These are phyloP conservation scores for Vaccinium vitisidaea DNA, from an alignment of 148 eudicot species.

Conservation along the genomic window DNA sequence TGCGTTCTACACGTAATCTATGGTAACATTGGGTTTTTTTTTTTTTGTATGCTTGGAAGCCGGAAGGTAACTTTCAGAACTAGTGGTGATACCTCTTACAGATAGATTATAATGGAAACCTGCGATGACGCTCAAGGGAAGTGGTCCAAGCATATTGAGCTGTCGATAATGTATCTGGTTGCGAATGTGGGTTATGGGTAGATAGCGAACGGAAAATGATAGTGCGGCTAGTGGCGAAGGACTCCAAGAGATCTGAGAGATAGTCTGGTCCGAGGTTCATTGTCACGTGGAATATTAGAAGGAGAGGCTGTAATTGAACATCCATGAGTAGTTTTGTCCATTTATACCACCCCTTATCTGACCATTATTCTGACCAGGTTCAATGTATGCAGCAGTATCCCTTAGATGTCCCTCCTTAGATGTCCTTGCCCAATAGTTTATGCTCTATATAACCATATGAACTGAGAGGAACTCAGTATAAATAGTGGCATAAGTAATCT, in stretches of 20 bases:
- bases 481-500: background rate
- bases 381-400: background rate
- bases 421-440: background rate
- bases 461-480: background rate
- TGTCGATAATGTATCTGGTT: background rate
- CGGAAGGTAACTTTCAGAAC: background rate
- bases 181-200: constrained; percentile 12
- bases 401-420: background rate
- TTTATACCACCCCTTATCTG: background rate
- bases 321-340: background rate
- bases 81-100: background rate
- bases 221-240: background rate
- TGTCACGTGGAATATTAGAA: background rate
- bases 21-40: background rate
- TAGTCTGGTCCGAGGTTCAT: background rate
- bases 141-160: background rate
- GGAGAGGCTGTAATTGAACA: constrained; percentile 15
- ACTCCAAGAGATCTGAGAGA: background rate
- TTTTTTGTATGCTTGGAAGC: background rate
- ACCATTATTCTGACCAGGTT: constrained; percentile 10
- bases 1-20: background rate
- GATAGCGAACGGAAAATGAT: background rate
- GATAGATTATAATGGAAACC: background rate
- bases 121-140: background rate
- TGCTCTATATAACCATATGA: background rate